phyloP scores from a whole-genome alignment of 2,329 filamentous ascomycete genomes.

The Monosporascus sp. region DNA sequence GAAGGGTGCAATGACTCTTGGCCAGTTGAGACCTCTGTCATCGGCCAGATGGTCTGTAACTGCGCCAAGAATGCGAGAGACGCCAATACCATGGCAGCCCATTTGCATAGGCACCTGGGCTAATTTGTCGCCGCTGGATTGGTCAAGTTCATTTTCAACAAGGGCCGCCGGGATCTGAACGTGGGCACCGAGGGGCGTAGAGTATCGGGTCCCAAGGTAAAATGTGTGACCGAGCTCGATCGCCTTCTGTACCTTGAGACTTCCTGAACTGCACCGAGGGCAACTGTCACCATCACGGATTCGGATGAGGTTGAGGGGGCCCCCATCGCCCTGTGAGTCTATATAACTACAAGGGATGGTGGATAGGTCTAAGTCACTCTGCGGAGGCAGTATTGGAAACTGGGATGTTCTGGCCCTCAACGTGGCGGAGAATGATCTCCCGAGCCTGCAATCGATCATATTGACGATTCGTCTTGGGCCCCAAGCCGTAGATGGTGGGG shows the following conservation, averaged over 20 bases:
- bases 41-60: constrained; percentile 73
- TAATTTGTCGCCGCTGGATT: constrained; percentile 15
- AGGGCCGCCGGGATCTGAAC: constrained; percentile 41
- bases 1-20: constrained; percentile 77
- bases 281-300: constrained; percentile 66
- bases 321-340: constrained; percentile 15
- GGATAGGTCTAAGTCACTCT: constrained; percentile 5
- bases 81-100: constrained; percentile 94
- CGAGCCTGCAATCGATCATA: constrained; percentile 28
- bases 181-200: constrained; percentile 61
- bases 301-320: constrained; percentile 57
- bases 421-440: constrained; percentile 9
- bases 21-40: constrained; percentile 77
- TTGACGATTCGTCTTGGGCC: constrained; percentile 18
- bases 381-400: constrained; percentile 9
- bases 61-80: constrained; percentile 84
- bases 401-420: constrained; percentile 7
- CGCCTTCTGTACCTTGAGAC: constrained; percentile 61
- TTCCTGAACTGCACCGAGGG: constrained; percentile 59
- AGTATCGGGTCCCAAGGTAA: constrained; percentile 86
- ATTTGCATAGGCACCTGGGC: constrained; percentile 66
- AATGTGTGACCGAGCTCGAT: constrained; percentile 96
- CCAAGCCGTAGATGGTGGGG: constrained; percentile 16
- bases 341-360: constrained; percentile 12
- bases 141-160: constrained; percentile 6